These are phyloP conservation scores for Benincasa hispida DNA, from an alignment of 306 rosid genomes.

Conservation along the genomic window DNA sequence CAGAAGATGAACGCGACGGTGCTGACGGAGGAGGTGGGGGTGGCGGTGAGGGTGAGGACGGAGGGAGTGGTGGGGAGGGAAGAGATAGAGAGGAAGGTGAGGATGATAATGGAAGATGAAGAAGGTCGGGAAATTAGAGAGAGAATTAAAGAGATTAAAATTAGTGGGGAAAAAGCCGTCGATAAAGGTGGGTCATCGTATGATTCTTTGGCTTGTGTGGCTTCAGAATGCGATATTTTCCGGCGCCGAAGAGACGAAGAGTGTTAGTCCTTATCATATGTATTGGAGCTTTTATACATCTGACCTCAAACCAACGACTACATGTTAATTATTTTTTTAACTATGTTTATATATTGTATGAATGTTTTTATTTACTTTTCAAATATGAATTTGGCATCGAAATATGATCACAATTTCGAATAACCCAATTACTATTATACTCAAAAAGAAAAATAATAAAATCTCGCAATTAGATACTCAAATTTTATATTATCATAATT, in stretches of 20 bases:
- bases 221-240: not conserved
- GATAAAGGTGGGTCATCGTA: conserved; percentile 17
- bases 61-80: conserved; percentile 25
- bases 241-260: not conserved
- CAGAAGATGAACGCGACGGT: not conserved
- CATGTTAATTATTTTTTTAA: too few relatives aligned
- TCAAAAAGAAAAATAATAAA: too few relatives aligned
- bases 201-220: not conserved
- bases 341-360: too few relatives aligned
- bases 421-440: too few relatives aligned
- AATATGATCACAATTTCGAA: too few relatives aligned
- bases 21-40: conserved; percentile 31
- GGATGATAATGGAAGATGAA: conserved; percentile 8
- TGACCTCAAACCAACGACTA: too few relatives aligned
- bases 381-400: too few relatives aligned
- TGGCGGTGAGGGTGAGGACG: conserved; percentile 16
- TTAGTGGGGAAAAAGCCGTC: conserved; percentile 13
- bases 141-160: conserved; percentile 9
- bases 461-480: too few relatives aligned
- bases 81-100: conserved; percentile 26
- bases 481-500: too few relatives aligned
- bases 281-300: too few relatives aligned
- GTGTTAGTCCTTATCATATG: too few relatives aligned
- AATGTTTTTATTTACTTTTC: too few relatives aligned
- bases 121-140: conserved; percentile 1